phyloP scores from a whole-genome alignment of 2,329 filamentous ascomycete species.

The Aspergillus transmontanensis region DNA sequence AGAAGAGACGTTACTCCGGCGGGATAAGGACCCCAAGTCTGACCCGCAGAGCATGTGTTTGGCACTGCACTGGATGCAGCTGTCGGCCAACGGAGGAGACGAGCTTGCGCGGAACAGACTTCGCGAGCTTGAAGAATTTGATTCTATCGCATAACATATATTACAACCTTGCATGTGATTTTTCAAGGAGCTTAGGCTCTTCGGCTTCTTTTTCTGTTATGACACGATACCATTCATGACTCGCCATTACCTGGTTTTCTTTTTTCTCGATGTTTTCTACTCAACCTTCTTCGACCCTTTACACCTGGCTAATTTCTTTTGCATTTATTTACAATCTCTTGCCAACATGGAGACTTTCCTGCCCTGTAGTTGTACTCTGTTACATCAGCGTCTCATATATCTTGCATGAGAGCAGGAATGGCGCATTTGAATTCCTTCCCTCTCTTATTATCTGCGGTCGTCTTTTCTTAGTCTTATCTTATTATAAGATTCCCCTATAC shows the following conservation, averaged over 20 bases:
- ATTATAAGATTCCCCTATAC: slow-evolving; percentile 22
- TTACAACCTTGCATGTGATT: slow-evolving; percentile 27
- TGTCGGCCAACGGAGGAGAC: slow-evolving; percentile 83
- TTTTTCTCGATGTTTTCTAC: slow-evolving; percentile 15
- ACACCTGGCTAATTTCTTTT: slow-evolving; percentile 3
- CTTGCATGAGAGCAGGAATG: neutral
- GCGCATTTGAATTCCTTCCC: neutral
- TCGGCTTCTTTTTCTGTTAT: slow-evolving; percentile 14
- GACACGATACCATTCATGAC: slow-evolving; percentile 14
- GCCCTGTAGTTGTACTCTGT: slow-evolving; percentile 1
- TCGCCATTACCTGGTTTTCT: neutral
- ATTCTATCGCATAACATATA: slow-evolving; percentile 54
- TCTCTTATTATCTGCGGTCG: slow-evolving; percentile 4
- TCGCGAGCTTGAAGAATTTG: slow-evolving; percentile 68
- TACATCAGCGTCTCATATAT: neutral
- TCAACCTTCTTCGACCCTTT: neutral
- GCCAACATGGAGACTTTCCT: neutral
- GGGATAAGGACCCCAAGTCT: slow-evolving; percentile 65
- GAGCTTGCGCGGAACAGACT: slow-evolving; percentile 80
- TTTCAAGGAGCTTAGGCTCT: slow-evolving; percentile 15
- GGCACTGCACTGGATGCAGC: slow-evolving; percentile 96
- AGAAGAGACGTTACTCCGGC: slow-evolving; percentile 73
- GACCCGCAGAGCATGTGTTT: slow-evolving; percentile 91
- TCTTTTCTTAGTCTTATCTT: slow-evolving; percentile 13
- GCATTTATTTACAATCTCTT: neutral